Base-by-base conservation (phyloP, 2,329 filamentous ascomycete species). In the Botrytis galanthina region DNA sequence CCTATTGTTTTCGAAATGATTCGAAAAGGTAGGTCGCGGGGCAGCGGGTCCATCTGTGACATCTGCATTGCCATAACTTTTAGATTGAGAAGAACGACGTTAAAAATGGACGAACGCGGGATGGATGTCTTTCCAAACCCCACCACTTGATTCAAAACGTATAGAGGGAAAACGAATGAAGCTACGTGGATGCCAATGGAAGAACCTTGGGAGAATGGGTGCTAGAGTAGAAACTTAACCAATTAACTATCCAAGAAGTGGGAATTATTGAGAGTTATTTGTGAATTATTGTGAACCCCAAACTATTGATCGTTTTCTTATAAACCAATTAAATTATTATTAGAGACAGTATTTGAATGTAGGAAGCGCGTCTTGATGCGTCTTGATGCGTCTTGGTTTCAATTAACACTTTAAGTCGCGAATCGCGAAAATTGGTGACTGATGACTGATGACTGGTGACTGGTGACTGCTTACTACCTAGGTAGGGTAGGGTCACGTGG, bases 1-100 rank as follows among this genome's bases (percentile, higher is more conserved):
- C 96, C 96, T 79, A 99, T 97, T 22, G 96, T 99, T 82, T 96
- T 96, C 75, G 96, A 98, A 79, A 99, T 89, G 80, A 99, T 92
- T 77, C 95, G 91, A 83, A 99, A 99, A 70, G 96, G 96, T 68
- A 99, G 87, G 80, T 97, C 90, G 75, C 80, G 85, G 37, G 96
- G 96, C 69, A 98, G 86, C 77, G 95, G 94, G 80, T 94, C 94
- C 78, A 95, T 85, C 84, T 99, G 96, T 77, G 94, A 97, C 72
- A 73, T 54, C 88, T 97, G 86, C 85, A 90, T 89, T 72, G 76
- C 72, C 74, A 73, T 64, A 29, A 57, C 26, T 26, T 61, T 61
- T 35, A 35, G 57, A n/a, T 16, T 70, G 54, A 29, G 59, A 54
- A 26, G 42, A 60, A 59, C 67, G 44, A 68, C 29, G 66, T 26